Percentiles rank a stretch among this genome's conserved stretches.
Evolutionary conservation across 208 protist genomes (phyloP).

Genomic region (Tritrichomonas musculus): DNA sequence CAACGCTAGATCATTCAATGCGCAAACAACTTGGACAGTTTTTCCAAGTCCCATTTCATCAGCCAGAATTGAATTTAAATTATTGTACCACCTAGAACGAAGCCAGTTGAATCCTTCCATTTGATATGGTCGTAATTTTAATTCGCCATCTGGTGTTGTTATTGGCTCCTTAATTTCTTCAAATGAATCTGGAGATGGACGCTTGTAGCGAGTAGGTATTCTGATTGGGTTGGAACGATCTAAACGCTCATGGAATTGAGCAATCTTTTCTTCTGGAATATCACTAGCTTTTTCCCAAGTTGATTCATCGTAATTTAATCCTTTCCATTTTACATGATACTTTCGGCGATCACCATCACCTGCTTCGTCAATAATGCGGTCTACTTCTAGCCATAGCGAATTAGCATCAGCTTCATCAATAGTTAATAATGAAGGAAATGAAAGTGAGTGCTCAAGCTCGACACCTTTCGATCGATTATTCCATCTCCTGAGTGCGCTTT

Average conservation of each 20-base stretch:
- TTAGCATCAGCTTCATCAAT: background rate
- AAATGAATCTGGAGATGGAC: background rate
- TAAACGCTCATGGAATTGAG: background rate
- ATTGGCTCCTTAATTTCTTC: background rate
- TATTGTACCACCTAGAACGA: slow-evolving; percentile 44
- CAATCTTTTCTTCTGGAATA: background rate
- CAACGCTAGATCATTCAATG: slow-evolving; percentile 49
- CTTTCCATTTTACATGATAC: slow-evolving; percentile 62
- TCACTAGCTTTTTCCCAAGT: slow-evolving; percentile 54
- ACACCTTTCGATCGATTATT: background rate
- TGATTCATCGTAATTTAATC: slow-evolving; percentile 48
- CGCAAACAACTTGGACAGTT: slow-evolving; percentile 48
- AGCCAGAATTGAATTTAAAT: slow-evolving; percentile 46
- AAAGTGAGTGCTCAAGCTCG: background rate
- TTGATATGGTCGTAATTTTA: slow-evolving; percentile 47
- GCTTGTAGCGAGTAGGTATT: background rate
- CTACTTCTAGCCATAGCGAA: background rate
- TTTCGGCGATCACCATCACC: background rate
- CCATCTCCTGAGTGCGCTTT: background rate
- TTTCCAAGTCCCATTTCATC: slow-evolving; percentile 60
- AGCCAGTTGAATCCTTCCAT: slow-evolving; percentile 54
- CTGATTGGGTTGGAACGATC: background rate
- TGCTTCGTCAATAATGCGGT: background rate
- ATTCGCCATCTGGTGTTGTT: slow-evolving; percentile 17
- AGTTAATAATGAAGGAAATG: background rate